A percentile compares a stretch with the other conserved stretches of the same genome.
Evolutionary conservation across 2,329 filamentous ascomycete genomes (phyloP).

Genomic region (Dactylonectria estremocensis): DNA sequence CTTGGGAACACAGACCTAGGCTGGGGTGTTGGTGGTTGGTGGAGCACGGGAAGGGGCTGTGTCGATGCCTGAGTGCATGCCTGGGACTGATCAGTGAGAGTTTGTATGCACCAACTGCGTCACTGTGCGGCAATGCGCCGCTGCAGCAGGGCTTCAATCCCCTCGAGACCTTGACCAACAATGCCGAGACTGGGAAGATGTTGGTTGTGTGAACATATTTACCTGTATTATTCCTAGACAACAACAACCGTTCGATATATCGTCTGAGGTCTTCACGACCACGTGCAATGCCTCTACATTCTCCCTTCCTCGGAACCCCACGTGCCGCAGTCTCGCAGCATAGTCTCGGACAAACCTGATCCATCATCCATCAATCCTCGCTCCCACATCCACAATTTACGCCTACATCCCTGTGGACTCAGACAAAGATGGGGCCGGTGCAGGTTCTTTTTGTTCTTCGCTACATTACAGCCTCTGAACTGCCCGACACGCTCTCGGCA

Average conservation of each 20-base stretch:
- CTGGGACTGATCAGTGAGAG: not conserved
- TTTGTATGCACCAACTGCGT: not conserved
- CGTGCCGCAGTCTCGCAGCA: constrained; percentile 7
- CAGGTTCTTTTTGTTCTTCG: too few relatives aligned
- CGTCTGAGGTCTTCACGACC: not conserved
- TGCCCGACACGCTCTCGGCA: not conserved
- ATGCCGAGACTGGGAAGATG: not conserved
- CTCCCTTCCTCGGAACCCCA: not conserved
- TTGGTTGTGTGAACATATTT: not conserved
- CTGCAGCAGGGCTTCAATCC: too few relatives aligned
- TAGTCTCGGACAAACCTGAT: constrained; percentile 1
- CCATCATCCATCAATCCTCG: constrained; percentile 5
- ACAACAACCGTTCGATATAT: not conserved
- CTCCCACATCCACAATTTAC: not conserved
- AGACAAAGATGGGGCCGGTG: not conserved
- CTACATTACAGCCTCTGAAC: too few relatives aligned
- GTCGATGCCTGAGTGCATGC: not conserved
- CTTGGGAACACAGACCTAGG: too few relatives aligned
- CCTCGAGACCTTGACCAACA: not conserved
- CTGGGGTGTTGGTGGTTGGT: not conserved
- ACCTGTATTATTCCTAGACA: not conserved
- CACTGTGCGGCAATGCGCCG: not conserved
- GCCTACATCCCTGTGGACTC: not conserved
- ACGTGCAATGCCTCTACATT: not conserved
- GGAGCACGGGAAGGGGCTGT: not conserved